phyloP scores from a whole-genome alignment of 352 stramenopile species.

The Globisporangium polare region DNA sequence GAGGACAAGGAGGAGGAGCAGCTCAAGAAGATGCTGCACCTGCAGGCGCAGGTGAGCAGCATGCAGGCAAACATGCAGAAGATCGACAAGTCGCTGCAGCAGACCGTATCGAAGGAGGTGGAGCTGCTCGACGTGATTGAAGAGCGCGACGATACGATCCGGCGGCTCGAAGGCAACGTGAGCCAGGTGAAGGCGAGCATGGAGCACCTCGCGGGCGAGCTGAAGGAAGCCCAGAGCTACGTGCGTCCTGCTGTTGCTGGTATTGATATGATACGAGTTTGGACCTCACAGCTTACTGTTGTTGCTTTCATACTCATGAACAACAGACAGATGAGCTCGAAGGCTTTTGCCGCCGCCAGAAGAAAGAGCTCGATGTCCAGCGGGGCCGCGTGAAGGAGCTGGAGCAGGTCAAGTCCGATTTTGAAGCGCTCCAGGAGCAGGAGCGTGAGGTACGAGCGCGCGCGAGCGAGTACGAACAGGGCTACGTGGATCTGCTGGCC shows the following conservation, averaged over 20 bases:
- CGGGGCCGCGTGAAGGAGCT: constrained; percentile 25
- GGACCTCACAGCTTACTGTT: not conserved
- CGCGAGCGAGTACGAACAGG: constrained; percentile 64
- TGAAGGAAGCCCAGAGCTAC: constrained; percentile 50
- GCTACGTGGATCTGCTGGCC: constrained; percentile 49
- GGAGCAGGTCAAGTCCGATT: constrained; percentile 22
- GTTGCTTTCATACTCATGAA: not conserved
- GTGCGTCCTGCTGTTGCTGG: constrained; percentile 16
- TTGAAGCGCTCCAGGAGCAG: constrained; percentile 36
- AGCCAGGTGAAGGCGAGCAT: constrained; percentile 31
- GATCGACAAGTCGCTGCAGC: constrained; percentile 18
- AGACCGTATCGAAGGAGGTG: constrained; percentile 25
- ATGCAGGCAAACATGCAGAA: constrained; percentile 20
- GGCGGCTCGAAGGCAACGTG: constrained; percentile 24
- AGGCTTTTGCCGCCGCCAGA: constrained; percentile 28
- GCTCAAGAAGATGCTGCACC: constrained; percentile 25
- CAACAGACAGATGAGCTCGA: constrained; percentile 39
- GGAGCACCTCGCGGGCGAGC: constrained; percentile 39
- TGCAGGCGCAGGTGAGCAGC: constrained; percentile 28
- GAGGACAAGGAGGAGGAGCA: constrained; percentile 24
- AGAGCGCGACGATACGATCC: constrained; percentile 25
- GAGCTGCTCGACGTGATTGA: constrained; percentile 25
- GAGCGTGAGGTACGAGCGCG: constrained; percentile 33
- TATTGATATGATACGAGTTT: not conserved
- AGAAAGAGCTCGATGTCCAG: constrained; percentile 31